Evolutionary conservation across 2,329 filamentous ascomycete species (phyloP).

Genomic region (Conoideocrella luteorostrata): DNA sequence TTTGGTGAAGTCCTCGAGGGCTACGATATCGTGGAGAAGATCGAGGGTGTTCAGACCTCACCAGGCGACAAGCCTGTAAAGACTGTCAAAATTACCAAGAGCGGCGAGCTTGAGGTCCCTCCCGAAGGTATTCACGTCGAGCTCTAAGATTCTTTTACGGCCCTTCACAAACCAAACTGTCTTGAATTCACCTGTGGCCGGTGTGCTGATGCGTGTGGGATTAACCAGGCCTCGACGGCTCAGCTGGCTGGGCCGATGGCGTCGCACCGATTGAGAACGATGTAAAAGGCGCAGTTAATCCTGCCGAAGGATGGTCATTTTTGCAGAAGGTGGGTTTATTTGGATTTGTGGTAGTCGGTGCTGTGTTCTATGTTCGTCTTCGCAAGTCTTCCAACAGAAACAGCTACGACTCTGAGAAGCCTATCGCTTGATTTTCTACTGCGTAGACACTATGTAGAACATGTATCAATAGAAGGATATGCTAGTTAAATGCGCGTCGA

Average conservation of each 20-base stretch:
- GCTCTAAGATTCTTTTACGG: constrained; percentile 50
- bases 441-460: constrained; percentile 2
- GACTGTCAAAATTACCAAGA: constrained; percentile 72
- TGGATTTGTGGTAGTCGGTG: constrained; percentile 38
- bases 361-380: constrained; percentile 39
- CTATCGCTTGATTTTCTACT: constrained; percentile 27
- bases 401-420: constrained; percentile 37
- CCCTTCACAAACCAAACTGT: constrained; percentile 7
- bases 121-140: constrained; percentile 91
- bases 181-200: constrained; percentile 17
- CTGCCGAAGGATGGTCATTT: constrained; percentile 24
- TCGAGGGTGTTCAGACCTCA: constrained; percentile 64
- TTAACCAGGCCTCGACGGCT: constrained; percentile 22
- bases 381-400: constrained; percentile 22
- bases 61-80: constrained; percentile 62
- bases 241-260: constrained; percentile 15
- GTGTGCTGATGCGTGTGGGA: constrained; percentile 29
- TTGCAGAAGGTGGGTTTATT: constrained; percentile 47
- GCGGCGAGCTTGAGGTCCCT: constrained; percentile 75
- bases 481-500: constrained; percentile 1
- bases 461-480: constrained; percentile 6
- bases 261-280: constrained; percentile 11
- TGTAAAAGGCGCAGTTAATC: constrained; percentile 1
- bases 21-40: constrained; percentile 72
- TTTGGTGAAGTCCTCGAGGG: constrained; percentile 86